phyloP scores from a whole-genome alignment of 441 rosid genomes.

The Brassica balearica region DNA sequence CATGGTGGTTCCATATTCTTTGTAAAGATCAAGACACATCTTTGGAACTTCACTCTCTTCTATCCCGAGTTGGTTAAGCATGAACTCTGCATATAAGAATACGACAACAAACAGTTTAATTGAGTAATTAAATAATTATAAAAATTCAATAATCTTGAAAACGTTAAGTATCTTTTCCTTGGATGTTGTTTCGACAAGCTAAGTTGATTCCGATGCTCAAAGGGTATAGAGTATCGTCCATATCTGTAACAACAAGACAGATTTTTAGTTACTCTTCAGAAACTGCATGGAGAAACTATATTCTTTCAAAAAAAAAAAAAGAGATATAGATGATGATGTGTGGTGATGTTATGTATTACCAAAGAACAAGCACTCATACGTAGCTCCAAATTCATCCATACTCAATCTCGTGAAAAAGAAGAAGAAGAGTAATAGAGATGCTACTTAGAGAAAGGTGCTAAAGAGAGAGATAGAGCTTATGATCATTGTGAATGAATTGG shows the following conservation, averaged over 20 bases:
- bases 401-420: conserved; percentile 10
- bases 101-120: background rate
- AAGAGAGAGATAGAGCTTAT: conserved; percentile 37
- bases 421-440: conserved; percentile 39
- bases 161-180: conserved; percentile 48
- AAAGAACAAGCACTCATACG: conserved; percentile 66
- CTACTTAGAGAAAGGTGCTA: conserved; percentile 35
- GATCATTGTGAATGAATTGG: conserved; percentile 24
- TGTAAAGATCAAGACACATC: conserved; percentile 73
- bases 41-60: conserved; percentile 68
- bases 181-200: conserved; percentile 66
- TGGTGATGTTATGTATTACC: conserved; percentile 45
- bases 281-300: background rate
- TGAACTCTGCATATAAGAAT: conserved; percentile 49
- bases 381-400: conserved; percentile 62
- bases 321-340: background rate
- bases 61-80: conserved; percentile 59
- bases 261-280: background rate
- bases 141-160: background rate
- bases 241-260: conserved; percentile 43
- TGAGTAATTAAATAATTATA: background rate
- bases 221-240: conserved; percentile 75
- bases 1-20: conserved; percentile 78
- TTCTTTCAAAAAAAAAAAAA: no score
- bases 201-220: conserved; percentile 61